phyloP scores from a whole-genome alignment of 805 yeast species.

The Yarrowia sp. region DNA sequence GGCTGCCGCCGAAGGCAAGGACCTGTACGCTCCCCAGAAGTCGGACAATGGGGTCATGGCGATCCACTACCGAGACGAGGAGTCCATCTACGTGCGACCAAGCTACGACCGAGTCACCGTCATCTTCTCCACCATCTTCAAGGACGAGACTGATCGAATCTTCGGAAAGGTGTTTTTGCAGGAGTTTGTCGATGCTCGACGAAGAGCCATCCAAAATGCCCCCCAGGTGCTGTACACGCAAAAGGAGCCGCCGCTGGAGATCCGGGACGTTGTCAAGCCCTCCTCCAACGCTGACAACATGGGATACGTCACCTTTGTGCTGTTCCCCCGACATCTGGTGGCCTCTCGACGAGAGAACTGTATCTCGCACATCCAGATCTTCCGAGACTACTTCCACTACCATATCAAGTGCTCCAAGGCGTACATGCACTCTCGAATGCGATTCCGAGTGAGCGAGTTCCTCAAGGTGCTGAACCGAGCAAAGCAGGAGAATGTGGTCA shows the following conservation, averaged over 20 bases:
- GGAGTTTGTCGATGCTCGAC: constrained; percentile 95
- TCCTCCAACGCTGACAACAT: constrained; percentile 53
- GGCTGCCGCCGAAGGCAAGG: constrained; percentile 51
- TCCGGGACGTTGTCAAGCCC: constrained; percentile 54
- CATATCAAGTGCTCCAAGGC: constrained; percentile 99
- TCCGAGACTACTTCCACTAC: constrained; percentile 97
- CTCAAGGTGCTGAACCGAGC: constrained; percentile 96
- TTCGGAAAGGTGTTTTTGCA: constrained; percentile 51
- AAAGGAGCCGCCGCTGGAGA: constrained; percentile 91
- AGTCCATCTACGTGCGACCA: constrained; percentile 87
- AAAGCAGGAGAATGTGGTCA: constrained; percentile 87
- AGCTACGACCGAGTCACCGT: constrained; percentile 96
- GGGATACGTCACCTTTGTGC: constrained; percentile 65
- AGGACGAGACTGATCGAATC: constrained; percentile 91
- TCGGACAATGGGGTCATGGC: constrained; percentile 65
- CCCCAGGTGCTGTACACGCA: constrained; percentile 96
- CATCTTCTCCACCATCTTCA: constrained; percentile 90
- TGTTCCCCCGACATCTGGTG: constrained; percentile 62
- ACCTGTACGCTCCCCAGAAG: constrained; percentile 53
- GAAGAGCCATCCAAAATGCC: constrained; percentile 93
- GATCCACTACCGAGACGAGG: constrained; percentile 90
- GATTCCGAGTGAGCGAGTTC: constrained; percentile 92
- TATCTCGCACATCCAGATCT: constrained; percentile 87
- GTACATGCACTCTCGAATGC: constrained; percentile 97
- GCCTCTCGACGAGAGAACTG: constrained; percentile 82